Percentiles rank a stretch among this genome's conserved stretches.
phyloP scores from a whole-genome alignment of 148 eudicot genomes.

The Vaccinium vitisidaea region DNA sequence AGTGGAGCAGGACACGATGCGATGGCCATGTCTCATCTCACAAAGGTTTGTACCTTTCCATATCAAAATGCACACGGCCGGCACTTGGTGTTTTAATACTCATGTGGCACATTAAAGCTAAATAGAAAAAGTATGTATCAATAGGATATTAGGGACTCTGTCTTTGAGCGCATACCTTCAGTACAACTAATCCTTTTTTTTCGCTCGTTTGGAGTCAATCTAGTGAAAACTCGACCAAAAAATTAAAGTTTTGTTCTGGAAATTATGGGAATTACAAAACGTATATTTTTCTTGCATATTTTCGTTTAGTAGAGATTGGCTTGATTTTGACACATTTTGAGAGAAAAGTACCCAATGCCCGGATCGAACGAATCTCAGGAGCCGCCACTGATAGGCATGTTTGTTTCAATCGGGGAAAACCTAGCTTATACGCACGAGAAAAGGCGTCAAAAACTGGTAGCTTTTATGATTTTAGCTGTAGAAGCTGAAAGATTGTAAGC shows the following conservation, averaged over 20 bases:
- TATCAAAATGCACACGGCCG: background rate
- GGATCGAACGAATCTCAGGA: background rate
- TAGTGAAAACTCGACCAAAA: no score
- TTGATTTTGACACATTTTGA: no score
- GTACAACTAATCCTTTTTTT: no score
- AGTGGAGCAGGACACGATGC: conserved; percentile 99
- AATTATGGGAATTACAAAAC: background rate
- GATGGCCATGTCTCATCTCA: conserved; percentile 98
- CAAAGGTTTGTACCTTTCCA: conserved; percentile 50
- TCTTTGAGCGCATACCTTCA: background rate
- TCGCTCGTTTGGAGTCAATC: no score
- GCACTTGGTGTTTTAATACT: background rate
- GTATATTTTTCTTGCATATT: background rate
- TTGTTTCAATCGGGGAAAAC: background rate
- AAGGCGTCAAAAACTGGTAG: background rate
- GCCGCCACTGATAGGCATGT: background rate
- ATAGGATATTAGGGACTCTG: background rate
- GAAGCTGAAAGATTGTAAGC: background rate
- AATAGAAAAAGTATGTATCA: background rate
- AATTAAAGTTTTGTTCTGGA: no score
- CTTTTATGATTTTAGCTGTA: background rate
- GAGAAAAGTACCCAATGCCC: background rate
- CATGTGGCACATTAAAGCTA: background rate
- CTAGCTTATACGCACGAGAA: background rate
- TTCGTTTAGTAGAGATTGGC: background rate